Conservation (phyloP, 2,329 filamentous ascomycete genomes). For the Peltaster fructicola region DNA sequence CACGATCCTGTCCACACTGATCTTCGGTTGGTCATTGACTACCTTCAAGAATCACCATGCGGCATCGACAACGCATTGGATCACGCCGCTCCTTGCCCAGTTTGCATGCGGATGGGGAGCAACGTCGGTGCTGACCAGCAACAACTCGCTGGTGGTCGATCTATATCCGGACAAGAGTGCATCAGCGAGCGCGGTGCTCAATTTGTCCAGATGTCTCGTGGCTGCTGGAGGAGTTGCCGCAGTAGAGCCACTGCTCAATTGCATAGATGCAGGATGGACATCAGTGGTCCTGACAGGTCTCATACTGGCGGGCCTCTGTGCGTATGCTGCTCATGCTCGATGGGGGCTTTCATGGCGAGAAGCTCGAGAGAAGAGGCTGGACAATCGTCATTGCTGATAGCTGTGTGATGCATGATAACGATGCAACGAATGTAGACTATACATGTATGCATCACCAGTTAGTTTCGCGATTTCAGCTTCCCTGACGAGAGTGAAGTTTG, state of each 20-base stretch:
- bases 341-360: too few species aligned
- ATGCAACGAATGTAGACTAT: too few species aligned
- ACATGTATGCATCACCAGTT: too few species aligned
- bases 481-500: too few species aligned
- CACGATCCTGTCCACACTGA: not conserved
- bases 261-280: conserved; percentile 1
- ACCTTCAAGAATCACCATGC: not conserved
- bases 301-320: not conserved
- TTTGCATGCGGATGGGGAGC: conserved; percentile 1
- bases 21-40: conserved; percentile 3
- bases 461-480: too few species aligned
- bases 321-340: conserved; percentile 1
- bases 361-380: too few species aligned
- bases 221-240: conserved; percentile 1
- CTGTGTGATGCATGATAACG: too few species aligned
- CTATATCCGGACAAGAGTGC: conserved; percentile 2
- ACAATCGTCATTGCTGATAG: too few species aligned
- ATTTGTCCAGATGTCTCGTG: conserved; percentile 1
- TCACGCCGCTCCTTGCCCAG: conserved; percentile 2
- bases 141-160: conserved; percentile 3
- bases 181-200: conserved; percentile 1
- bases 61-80: conserved; percentile 1
- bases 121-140: conserved; percentile 2
- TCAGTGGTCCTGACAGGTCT: conserved; percentile 1
- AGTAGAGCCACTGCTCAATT: not conserved